Percentiles rank a stretch among this genome's conserved stretches.
These are phyloP conservation scores for Rhodamnia argentea DNA, from an alignment of 345 rosid species.

Conservation along the genomic window DNA sequence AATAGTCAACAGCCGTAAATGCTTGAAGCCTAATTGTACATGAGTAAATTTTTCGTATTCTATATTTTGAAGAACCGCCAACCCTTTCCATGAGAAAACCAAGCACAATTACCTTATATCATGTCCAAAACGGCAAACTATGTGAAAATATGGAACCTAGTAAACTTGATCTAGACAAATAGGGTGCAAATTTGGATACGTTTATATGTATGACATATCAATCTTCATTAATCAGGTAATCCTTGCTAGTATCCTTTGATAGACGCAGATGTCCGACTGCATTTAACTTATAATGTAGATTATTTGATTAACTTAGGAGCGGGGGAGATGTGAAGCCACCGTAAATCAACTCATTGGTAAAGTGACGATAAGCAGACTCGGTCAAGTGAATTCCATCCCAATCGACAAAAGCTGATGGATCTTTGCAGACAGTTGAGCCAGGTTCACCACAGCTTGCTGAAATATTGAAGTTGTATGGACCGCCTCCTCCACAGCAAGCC, in stretches of 20 bases:
- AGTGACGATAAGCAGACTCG: slow-evolving; percentile 43
- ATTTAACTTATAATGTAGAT: background rate
- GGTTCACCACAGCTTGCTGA: slow-evolving; percentile 37
- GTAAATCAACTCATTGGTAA: slow-evolving; percentile 26
- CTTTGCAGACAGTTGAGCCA: slow-evolving; percentile 32
- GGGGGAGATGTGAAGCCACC: slow-evolving; percentile 17
- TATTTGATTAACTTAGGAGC: background rate
- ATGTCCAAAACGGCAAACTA: background rate
- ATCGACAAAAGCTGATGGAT: slow-evolving; percentile 30
- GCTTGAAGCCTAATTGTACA: too few relatives aligned
- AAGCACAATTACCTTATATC: too few relatives aligned
- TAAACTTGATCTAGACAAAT: background rate
- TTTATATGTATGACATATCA: background rate
- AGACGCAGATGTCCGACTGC: background rate
- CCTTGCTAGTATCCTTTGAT: background rate
- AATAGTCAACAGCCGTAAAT: too few relatives aligned
- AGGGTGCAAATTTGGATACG: background rate
- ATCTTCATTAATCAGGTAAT: background rate
- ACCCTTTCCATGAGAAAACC: too few relatives aligned
- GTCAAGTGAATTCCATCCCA: slow-evolving; percentile 81
- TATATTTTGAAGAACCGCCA: too few relatives aligned
- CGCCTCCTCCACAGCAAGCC: slow-evolving; percentile 69
- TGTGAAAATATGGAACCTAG: background rate
- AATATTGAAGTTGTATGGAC: slow-evolving; percentile 42
- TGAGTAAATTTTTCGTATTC: too few relatives aligned